Conservation (phyloP, 495 filamentous ascomycete genomes). For the Penicillium antarcticum region DNA sequence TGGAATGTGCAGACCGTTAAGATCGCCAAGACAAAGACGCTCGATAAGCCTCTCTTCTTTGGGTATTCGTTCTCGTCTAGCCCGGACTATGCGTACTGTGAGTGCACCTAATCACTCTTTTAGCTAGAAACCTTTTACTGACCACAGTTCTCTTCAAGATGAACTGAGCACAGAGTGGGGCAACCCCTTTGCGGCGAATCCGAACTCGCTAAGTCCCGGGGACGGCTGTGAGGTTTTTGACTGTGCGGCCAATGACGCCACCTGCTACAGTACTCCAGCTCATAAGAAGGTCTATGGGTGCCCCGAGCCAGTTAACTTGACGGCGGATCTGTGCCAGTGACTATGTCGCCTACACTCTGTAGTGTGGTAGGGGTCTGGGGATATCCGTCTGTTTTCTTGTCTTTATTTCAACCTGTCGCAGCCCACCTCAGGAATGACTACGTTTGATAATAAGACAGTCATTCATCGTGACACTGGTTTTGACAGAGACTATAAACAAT, state of each 20-base stretch:
- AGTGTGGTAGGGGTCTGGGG: neutral
- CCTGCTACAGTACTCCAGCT: slow-evolving; percentile 28
- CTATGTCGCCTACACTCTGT: slow-evolving; percentile 3
- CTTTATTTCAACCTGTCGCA: slow-evolving; percentile 8
- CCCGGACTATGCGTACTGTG: slow-evolving; percentile 30
- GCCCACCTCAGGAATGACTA: neutral
- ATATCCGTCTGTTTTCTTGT: slow-evolving; percentile 10
- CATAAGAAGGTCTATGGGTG: slow-evolving; percentile 29
- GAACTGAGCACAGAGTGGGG: slow-evolving; percentile 29
- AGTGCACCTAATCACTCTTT: slow-evolving; percentile 14
- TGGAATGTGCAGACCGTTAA: slow-evolving; percentile 24
- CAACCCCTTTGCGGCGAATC: slow-evolving; percentile 26
- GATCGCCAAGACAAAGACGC: slow-evolving; percentile 27
- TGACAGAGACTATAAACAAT: slow-evolving; percentile 1
- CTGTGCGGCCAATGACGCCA: slow-evolving; percentile 26
- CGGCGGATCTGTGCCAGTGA: slow-evolving; percentile 22
- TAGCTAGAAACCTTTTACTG: slow-evolving; percentile 4
- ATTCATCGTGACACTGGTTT: slow-evolving; percentile 8
- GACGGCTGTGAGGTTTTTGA: slow-evolving; percentile 27
- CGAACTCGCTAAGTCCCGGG: slow-evolving; percentile 27
- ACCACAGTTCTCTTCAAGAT: slow-evolving; percentile 16
- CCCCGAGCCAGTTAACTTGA: slow-evolving; percentile 25
- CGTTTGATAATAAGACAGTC: slow-evolving; percentile 3
- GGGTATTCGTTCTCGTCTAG: slow-evolving; percentile 27
- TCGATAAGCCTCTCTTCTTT: slow-evolving; percentile 25